Evolutionary conservation across 148 eudicot genomes (phyloP).

Genomic region (Diospyros lotus): DNA sequence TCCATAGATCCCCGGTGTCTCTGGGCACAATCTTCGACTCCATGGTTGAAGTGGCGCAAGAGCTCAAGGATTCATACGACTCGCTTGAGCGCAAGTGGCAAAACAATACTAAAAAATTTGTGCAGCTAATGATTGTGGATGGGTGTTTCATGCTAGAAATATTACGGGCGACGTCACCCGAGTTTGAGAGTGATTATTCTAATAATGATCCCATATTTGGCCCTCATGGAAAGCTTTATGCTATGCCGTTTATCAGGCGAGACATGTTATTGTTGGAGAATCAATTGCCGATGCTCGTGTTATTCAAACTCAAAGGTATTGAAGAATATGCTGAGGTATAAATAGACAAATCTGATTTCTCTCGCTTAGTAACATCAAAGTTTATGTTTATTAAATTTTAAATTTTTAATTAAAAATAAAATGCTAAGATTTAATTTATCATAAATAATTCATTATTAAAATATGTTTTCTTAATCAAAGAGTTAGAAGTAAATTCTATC

Average conservation of each 20-base stretch:
- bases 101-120: not conserved
- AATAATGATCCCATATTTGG: not conserved
- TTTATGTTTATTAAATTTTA: not conserved
- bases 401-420: not conserved
- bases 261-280: slow-evolving; percentile 1
- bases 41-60: not conserved
- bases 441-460: no score
- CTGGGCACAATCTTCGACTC: not conserved
- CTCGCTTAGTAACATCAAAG: not conserved
- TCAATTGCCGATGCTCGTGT: not conserved
- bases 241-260: not conserved
- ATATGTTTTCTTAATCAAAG: no score
- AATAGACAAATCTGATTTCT: not conserved
- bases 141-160: not conserved
- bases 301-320: not conserved
- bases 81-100: not conserved
- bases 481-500: no score
- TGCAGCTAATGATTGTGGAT: not conserved
- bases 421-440: not conserved
- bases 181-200: not conserved
- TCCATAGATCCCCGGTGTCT: not conserved
- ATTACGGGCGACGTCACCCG: not conserved
- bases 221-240: not conserved
- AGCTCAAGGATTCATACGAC: not conserved
- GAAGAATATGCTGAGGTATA: not conserved